phyloP scores from a whole-genome alignment of 108 stramenopile genomes.

The Cylindrotheca fusiformis region DNA sequence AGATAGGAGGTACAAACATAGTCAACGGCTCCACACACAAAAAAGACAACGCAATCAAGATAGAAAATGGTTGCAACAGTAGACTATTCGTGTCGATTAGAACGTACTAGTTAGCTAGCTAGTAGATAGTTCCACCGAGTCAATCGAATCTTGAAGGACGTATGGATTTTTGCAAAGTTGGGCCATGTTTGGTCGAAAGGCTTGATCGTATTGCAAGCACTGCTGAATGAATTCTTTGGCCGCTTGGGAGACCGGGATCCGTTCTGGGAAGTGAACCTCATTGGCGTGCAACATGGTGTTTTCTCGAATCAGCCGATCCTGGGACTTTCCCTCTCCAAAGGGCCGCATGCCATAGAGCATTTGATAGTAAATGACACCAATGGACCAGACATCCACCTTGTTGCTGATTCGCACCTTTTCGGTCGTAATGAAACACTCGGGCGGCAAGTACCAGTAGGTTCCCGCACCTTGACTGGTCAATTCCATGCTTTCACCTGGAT shows the following conservation, averaged over 20 bases:
- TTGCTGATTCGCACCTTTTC: conserved; percentile 83
- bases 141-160: conserved; percentile 42
- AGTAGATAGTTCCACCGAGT: no score
- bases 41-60: no score
- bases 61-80: no score
- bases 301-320: conserved; percentile 87
- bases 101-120: no score
- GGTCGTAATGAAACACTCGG: conserved; percentile 94
- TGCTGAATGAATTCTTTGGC: conserved; percentile 92
- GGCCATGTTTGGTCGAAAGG: conserved; percentile 85
- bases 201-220: conserved; percentile 90
- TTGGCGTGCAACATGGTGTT: conserved; percentile 93
- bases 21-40: no score
- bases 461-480: conserved; percentile 99
- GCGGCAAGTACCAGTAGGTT: conserved; percentile 99
- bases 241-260: conserved; percentile 79
- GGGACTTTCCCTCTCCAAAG: conserved; percentile 97
- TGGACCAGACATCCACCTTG: conserved; percentile 99
- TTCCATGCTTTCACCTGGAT: conserved; percentile 91
- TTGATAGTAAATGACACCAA: conserved; percentile 99
- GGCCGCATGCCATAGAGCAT: conserved; percentile 97
- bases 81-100: no score
- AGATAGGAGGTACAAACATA: no score
- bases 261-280: conserved; percentile 88
- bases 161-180: conserved; percentile 84